Evolutionary conservation across 495 filamentous ascomycete genomes (phyloP), one percentile per base, ranked within the genome.

Genomic region (Penicillium pulvis): DNA sequence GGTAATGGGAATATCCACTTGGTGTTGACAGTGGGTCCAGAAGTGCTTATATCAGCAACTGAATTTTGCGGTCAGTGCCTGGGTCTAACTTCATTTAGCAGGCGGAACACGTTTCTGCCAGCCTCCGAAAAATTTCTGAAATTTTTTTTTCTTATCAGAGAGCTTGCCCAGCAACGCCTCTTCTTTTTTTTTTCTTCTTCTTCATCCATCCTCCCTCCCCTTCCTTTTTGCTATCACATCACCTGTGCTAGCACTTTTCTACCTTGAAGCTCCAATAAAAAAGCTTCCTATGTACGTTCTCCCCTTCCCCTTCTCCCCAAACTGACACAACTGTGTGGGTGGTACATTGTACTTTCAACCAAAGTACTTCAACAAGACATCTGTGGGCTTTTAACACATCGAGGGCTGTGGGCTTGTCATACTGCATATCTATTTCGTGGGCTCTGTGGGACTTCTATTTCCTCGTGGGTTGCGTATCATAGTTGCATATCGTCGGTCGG

Each of bases 321-420:
- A 74, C 72, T 75, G 62, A 72, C 71, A 58, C 65, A 73, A 66
- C 64, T 68, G 67, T 65, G 69, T 72, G 68, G 70, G 71, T 51
- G 64, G 68, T 77, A 73, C 73, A 71, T 71, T 65, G 24, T 47
- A 47, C 44, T 47, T 47, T 47, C 10, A 47, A 49, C 23, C 41
- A 65, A 66, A 71, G 72, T 75, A 73, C 73, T 71, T 71, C 69
- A 77, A 72, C 70, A 76, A 12, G 75, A 78, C 72, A 75, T 60
- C 69, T 78, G 74, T 74, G 76, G 76, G 76, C 74, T 76, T 71
- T 60, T 69, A 50, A 46, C 64, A 75, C 74, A 77, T 70, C 68
- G 76, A 77, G 76, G 76, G 77, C 77, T 80, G 74, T 74, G 72
- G 75, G 75, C 74, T 78, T 74, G 66, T 69, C 58, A 71, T 76